Percentiles rank a stretch among this genome's conserved stretches.
Evolutionary conservation across 2,329 filamentous ascomycete species (phyloP).

Genomic region (Stagonosporopsis rhizophila): DNA sequence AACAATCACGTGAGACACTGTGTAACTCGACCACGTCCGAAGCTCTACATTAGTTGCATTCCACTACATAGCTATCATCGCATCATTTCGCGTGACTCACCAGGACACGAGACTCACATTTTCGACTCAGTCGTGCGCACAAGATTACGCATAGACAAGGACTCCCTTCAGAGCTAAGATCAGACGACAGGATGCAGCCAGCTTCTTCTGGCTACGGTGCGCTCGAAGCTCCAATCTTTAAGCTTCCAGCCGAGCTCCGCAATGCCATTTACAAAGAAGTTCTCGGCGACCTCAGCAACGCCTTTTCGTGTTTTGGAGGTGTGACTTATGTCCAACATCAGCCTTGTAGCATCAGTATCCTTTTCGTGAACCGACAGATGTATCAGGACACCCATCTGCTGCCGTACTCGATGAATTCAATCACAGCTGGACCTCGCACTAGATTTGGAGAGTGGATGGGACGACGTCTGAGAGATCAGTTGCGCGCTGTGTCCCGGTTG

Average conservation of each 20-base stretch:
- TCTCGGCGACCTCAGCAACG: background rate
- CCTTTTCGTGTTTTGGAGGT: conserved; percentile 1
- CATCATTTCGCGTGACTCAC: background rate
- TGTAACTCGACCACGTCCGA: background rate
- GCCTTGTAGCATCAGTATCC: background rate
- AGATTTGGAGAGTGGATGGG: background rate
- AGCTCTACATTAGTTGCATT: no score
- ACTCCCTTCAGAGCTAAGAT: background rate
- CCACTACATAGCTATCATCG: background rate
- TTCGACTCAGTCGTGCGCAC: no score
- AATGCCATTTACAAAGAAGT: conserved; percentile 4
- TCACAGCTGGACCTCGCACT: conserved; percentile 3
- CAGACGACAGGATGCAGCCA: background rate
- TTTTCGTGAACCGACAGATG: conserved; percentile 2
- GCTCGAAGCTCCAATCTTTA: background rate
- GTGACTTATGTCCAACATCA: background rate
- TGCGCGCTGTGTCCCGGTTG: background rate
- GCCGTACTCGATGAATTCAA: background rate
- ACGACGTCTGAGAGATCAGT: background rate
- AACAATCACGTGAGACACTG: conserved; percentile 2
- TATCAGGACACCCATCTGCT: background rate
- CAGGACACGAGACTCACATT: background rate
- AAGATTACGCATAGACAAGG: background rate
- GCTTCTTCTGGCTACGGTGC: background rate
- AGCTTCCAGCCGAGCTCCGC: background rate